These are phyloP conservation scores for Cercospora citrullina DNA, from an alignment of 2,329 filamentous ascomycete genomes.

Conservation along the genomic window DNA sequence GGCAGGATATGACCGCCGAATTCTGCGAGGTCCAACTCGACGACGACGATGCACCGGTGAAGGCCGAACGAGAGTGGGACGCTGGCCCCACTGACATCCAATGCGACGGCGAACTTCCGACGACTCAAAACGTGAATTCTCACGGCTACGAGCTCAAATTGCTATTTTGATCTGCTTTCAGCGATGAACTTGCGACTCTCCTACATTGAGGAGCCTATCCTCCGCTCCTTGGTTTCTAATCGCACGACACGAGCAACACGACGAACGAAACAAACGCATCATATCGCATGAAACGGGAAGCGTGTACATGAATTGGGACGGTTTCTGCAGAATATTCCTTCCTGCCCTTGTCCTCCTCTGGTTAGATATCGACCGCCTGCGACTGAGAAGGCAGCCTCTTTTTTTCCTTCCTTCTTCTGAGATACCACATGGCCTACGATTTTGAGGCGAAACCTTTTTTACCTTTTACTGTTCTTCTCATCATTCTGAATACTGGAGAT, in stretches of 20 bases:
- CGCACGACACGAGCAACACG: slow-evolving; percentile 26
- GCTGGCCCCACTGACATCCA: slow-evolving; percentile 50
- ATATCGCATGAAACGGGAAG: slow-evolving; percentile 13
- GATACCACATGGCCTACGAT: slow-evolving; percentile 32
- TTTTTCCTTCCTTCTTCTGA: slow-evolving; percentile 11
- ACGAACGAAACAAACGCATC: slow-evolving; percentile 19
- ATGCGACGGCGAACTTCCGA: slow-evolving; percentile 50
- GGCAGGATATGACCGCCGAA: slow-evolving; percentile 80
- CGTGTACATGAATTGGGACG: slow-evolving; percentile 25
- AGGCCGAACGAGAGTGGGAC: slow-evolving; percentile 53
- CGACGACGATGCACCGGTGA: slow-evolving; percentile 43
- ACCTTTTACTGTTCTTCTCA: neutral
- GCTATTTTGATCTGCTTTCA: slow-evolving; percentile 43
- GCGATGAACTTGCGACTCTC: slow-evolving; percentile 2
- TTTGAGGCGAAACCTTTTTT: slow-evolving; percentile 21
- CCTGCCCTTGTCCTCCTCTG: neutral
- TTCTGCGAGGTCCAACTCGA: slow-evolving; percentile 63
- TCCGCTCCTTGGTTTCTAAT: slow-evolving; percentile 21
- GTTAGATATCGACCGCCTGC: slow-evolving; percentile 21
- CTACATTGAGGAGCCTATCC: slow-evolving; percentile 11
- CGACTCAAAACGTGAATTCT: slow-evolving; percentile 46
- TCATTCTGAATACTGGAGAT: neutral
- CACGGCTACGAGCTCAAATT: slow-evolving; percentile 53
- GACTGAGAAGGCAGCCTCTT: slow-evolving; percentile 11
- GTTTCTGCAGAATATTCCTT: neutral